These are phyloP conservation scores for Solanum rostratum DNA, from an alignment of 257 asterid genomes.

Conservation along the genomic window DNA sequence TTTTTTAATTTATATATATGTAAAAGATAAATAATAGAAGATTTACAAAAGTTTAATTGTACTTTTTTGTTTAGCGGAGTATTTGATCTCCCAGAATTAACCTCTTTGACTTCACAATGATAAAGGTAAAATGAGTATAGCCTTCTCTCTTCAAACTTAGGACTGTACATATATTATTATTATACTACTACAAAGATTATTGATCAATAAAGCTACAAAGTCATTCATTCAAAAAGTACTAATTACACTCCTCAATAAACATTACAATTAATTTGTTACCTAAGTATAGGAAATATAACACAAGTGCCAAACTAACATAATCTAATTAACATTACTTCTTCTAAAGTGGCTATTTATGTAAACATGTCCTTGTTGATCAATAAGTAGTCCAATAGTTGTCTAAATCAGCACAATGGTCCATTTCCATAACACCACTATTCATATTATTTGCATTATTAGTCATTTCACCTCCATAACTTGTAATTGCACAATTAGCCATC, in stretches of 20 bases:
- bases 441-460: slow-evolving; percentile 5
- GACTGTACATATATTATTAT: background rate
- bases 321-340: background rate
- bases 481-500: slow-evolving; percentile 5
- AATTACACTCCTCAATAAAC: background rate
- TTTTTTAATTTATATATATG: too few relatives aligned
- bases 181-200: background rate
- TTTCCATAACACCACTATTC: slow-evolving; percentile 32
- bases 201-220: background rate
- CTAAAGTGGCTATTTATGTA: background rate
- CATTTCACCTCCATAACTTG: slow-evolving; percentile 29
- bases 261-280: background rate
- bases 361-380: background rate
- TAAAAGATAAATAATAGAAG: too few relatives aligned
- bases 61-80: too few relatives aligned
- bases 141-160: background rate
- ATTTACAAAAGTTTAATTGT: too few relatives aligned
- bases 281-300: background rate
- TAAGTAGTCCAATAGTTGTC: slow-evolving; percentile 60
- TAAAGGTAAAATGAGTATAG: background rate
- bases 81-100: too few relatives aligned
- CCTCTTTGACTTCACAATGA: background rate
- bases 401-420: slow-evolving; percentile 65
- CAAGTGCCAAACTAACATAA: background rate
- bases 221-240: background rate